Base-by-base conservation (phyloP, 768 basidiomycete genomes). In the Clavaria fumosa region DNA sequence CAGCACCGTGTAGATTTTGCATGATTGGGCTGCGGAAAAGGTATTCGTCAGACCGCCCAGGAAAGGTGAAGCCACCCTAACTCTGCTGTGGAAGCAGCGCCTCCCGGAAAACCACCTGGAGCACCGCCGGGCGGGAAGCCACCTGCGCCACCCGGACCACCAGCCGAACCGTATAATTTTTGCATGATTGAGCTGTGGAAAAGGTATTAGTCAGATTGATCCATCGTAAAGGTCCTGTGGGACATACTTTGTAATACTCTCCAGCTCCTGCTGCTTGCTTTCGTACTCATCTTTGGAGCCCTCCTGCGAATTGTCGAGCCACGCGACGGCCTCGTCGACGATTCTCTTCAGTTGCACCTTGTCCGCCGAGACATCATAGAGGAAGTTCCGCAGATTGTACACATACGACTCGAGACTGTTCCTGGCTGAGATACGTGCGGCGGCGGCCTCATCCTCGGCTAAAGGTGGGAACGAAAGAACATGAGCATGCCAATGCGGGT, bases 271-370 rank as follows among this genome's bases (percentile, higher is more conserved):
- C 57, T 91, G 89, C 62, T 76, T 81, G 51, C 69, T 69, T 58
- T 84, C 83, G 61, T 91, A 89, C 63, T 96, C 91, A 53, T 90
- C 85, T 65, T 86, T 90, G 46, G 81, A 81, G 1, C 73, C 93
- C 53, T 93, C 84, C 53, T 86, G 81, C 26, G 88, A 84, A 41
- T 50, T 57, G 51, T 91, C 89, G 44, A 95, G 76, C 83, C 83
- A 88, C 23, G 64, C 53, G 61, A 95, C 84, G 37, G 83, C 57
- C 34, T 90, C 88, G 53, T 83, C 75, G 55, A 90, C 78, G 23
- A 81, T 70, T 42, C 64, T 47, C 64, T 88, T 74, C 44, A 91
- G 75, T 59, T 85, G 83, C 47, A 68, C 47, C 70, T 89, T 88
- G 72, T 90, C 88, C n/a, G 66, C 74, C 7, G 80, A 47, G 1